Evolutionary conservation across 129 eudicot species (phyloP).

Genomic region (Flaveria brownii): DNA sequence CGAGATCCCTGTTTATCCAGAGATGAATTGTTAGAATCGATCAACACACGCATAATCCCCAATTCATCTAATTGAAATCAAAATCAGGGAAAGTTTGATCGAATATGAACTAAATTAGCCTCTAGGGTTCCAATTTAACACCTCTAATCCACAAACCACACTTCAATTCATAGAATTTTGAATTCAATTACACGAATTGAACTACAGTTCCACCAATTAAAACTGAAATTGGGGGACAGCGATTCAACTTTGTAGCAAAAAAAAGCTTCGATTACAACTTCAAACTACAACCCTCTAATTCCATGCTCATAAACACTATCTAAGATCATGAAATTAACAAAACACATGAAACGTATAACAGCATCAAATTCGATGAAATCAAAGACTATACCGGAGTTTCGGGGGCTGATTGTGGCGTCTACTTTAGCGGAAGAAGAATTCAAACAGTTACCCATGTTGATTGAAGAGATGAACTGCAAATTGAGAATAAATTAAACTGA

Average conservation of each 20-base stretch:
- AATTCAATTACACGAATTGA: too few relatives aligned
- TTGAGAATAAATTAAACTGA: background rate
- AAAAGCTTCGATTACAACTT: background rate
- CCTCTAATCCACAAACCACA: background rate
- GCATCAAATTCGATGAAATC: background rate
- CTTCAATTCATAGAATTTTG: background rate
- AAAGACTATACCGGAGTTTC: conserved; percentile 47
- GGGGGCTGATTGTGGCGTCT: conserved; percentile 56
- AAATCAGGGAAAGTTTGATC: background rate
- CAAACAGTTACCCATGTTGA: conserved; percentile 71
- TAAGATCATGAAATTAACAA: background rate
- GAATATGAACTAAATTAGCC: background rate
- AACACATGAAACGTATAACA: background rate
- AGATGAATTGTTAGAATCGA: background rate
- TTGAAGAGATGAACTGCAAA: background rate
- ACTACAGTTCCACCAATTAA: background rate
- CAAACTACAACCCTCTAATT: background rate
- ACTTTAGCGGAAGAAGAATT: conserved; percentile 76
- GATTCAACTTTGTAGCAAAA: background rate
- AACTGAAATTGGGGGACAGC: background rate
- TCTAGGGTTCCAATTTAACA: background rate
- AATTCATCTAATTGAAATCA: background rate
- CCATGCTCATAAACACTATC: background rate
- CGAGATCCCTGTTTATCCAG: conserved; percentile 41
- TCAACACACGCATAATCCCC: background rate